A percentile compares a stretch with the other conserved stretches of the same genome.
These are phyloP conservation scores for Moringa oleifera DNA, from an alignment of 345 rosid genomes.

Conservation along the genomic window DNA sequence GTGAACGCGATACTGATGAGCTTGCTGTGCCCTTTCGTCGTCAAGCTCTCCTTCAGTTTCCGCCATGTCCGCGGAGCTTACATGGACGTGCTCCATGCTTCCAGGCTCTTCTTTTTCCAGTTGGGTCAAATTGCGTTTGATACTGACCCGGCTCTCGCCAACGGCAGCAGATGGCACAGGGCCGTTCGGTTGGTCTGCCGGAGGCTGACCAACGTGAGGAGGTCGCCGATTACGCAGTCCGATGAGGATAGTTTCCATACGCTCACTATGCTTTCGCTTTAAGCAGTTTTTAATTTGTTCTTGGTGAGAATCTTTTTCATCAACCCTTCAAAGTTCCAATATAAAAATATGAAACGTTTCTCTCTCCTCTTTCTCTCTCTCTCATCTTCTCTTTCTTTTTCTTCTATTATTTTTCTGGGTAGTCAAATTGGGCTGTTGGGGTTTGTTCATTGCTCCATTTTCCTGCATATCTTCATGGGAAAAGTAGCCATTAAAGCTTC, in stretches of 20 bases:
- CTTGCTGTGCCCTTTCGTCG: conserved; percentile 21
- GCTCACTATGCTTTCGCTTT: conserved; percentile 31
- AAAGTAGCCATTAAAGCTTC: no score
- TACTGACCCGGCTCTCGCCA: neutral
- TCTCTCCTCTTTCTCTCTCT: neutral
- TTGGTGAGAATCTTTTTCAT: no score
- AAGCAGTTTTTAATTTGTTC: no score
- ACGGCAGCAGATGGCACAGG: conserved; percentile 17
- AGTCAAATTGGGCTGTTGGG: no score
- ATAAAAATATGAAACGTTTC: neutral
- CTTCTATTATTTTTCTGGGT: no score
- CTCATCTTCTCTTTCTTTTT: no score
- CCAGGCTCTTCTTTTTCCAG: conserved; percentile 31
- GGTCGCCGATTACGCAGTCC: conserved; percentile 5
- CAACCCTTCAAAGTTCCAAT: no score
- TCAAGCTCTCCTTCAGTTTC: conserved; percentile 23
- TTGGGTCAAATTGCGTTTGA: conserved; percentile 24
- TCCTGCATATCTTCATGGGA: no score
- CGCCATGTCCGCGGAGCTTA: conserved; percentile 4
- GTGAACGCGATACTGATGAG: conserved; percentile 13
- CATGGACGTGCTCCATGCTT: conserved; percentile 15
- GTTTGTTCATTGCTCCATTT: no score
- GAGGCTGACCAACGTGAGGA: conserved; percentile 16
- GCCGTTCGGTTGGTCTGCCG: conserved; percentile 23
- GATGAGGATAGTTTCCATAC: conserved; percentile 30